Conservation (phyloP, 2,329 filamentous ascomycete genomes). For the Paramyrothecium roridum region DNA sequence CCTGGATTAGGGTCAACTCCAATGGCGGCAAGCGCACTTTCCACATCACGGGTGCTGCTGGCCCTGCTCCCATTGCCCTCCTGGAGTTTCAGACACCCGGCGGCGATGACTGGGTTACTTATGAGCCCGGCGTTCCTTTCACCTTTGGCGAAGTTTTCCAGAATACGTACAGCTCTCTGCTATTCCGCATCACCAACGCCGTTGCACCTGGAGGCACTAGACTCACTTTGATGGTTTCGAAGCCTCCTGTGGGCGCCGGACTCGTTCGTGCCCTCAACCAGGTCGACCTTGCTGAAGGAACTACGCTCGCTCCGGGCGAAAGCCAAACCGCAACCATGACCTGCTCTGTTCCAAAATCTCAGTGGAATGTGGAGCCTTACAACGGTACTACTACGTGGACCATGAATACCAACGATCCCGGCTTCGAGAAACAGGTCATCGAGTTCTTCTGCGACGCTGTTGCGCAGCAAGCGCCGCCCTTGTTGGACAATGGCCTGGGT, state of each 20-base stretch:
- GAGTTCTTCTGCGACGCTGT: constrained; percentile 50
- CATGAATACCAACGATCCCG: constrained; percentile 53
- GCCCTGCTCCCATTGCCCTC: constrained; percentile 43
- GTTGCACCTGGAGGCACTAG: constrained; percentile 40
- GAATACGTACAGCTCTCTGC: constrained; percentile 42
- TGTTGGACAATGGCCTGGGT: constrained; percentile 38
- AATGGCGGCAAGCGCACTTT: constrained; percentile 46
- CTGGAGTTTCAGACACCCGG: constrained; percentile 54
- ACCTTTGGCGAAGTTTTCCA: constrained; percentile 54
- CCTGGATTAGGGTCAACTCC: constrained; percentile 45
- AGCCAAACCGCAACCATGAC: constrained; percentile 49
- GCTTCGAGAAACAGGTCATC: constrained; percentile 48
- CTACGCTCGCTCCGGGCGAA: constrained; percentile 43
- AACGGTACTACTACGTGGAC: constrained; percentile 48
- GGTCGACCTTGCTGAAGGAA: constrained; percentile 56
- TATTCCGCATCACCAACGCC: constrained; percentile 51
- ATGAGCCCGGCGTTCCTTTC: constrained; percentile 39
- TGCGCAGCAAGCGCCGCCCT: constrained; percentile 48
- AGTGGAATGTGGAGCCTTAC: constrained; percentile 52
- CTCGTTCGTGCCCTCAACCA: constrained; percentile 53
- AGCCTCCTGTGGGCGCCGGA: constrained; percentile 55
- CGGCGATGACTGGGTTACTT: constrained; percentile 47
- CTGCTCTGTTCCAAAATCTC: constrained; percentile 53
- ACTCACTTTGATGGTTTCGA: constrained; percentile 56
- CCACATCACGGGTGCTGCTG: constrained; percentile 45